Evolutionary conservation across 305 asterid genomes (phyloP), one percentile per base, ranked within the genome.

Genomic region (Ilex paraguariensis): DNA sequence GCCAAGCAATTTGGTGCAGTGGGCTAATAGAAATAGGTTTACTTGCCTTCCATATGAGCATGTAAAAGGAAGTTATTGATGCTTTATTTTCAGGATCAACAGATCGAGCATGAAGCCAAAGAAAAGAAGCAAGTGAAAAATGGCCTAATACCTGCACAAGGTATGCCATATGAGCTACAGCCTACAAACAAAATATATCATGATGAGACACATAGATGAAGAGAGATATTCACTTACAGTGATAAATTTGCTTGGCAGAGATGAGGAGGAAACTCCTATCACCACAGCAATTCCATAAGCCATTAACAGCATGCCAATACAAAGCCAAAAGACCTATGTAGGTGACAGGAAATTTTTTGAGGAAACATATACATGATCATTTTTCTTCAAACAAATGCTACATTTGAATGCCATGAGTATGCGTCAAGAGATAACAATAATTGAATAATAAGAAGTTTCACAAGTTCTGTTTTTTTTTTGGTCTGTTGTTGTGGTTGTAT

Each of bases 41-140:
- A 51, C 61, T 69, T 36, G 63, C 75, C 71, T 71, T 65, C 75
- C 75, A 71, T 32, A 71, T 53, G 7, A 71, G 61, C 75, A 66
- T 71, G 62, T 71, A 71, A 57, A 65, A 65, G 4, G 65, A 61
- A 5, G 59, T 54, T n/a, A 62, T 39, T 14, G 75, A 70, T 28
- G 50, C 63, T 64, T 59, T 45, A 70, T 52, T 56, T 2, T 54
- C 21, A 31, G 64, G 16, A 48, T 71, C 51, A 28, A 61, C 62
- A 13, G 45, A 61, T 42, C 36, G 70, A 9, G 75, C 71, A 13
- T 54, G 67, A 54, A 64, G 10, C 51, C 64, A 31, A 14, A 70
- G 58, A 10, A 60, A 8, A 16, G 56, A 46, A 60, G 68, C 75
- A 48, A 71, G 63, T 56, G 70, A 30, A 10, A 55, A 36, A 36